Base-by-base conservation (phyloP, 352 stramenopile species). In the Halophytophthora batemanensis region DNA sequence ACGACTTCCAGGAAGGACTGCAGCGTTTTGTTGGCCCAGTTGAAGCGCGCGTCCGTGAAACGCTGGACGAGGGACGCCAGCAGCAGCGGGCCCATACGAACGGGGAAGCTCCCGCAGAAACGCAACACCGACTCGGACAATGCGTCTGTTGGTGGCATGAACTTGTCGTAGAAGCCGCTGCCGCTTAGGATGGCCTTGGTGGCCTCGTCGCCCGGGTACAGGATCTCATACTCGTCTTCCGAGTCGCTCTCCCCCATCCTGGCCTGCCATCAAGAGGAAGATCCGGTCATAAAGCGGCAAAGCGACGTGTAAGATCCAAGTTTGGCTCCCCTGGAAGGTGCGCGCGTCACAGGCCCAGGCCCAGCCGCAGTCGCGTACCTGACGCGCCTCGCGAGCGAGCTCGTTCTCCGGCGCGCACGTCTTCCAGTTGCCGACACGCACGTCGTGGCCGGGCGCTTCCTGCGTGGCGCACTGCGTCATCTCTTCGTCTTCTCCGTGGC, bases 11-110 rank as follows among this genome's bases (percentile, higher is more conserved):
- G 42, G 45, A 93, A 93, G 15, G 79, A 90, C 61, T 89, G 82
- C 53, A 93, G 59, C 37, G 82, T 93, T 65, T 93, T 90, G 14
- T 67, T 90, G 33, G 71, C 54, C 82, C 82, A 93, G 54, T 93
- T 90, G 50, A 90, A 87, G 45, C 78, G 71, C 35, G 51, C 73
- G 43, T 89, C 71, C 17, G 82, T 93, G 60, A 90, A 88, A 5
- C 79, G 64, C 28, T 71, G 71, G 41, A 93, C 67, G 29, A 93
- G 55, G 22, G 79, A 69, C 2, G 55, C 34, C 18, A 58, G 42
- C 2, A 90, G 47, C n/a, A 80, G 43, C 19, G 71, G 71, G 1
- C 61, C 62, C 61, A 77, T 71, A 44, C 68, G 78, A 31, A 90
- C 64, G 6, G 69, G 64, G 41, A 80, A 77, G 43, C 77, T 90